Evolutionary conservation across 2,329 filamentous ascomycete species (phyloP), one percentile per base, ranked within the genome.

Genomic region (Blastomyces percursus): DNA sequence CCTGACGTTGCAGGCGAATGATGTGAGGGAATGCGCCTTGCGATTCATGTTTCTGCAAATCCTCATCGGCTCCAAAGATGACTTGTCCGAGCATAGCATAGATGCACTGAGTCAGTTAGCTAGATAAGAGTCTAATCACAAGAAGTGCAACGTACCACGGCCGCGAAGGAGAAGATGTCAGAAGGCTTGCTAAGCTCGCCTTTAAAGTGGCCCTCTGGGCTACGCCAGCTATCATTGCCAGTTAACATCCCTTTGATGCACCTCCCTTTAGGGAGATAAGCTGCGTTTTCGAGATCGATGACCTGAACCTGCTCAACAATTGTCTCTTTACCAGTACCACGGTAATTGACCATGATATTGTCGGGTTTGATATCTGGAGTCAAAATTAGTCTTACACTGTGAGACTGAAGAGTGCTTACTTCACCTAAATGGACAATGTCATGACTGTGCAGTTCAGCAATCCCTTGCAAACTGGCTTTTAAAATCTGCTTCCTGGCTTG

Each of bases 31-130:
- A 61, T 59, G 71, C 72, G 59, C 76, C 72, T 30, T 74, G 70
- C 42, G 76, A 73, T 62, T 71, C 66, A 68, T 72, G 67, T 68
- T 73, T 64, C 63, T 67, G 42, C 67, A 74, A 66, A 68, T 73
- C 71, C 52, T 73, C 69, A 35, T 74, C 69, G 61, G 70, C 71
- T 61, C 71, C 73, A 64, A 79, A 77, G 64, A 79, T 74, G 44
- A 78, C 74, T 60, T 71, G 69, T 66, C 75, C 73, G 2, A 76
- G 71, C 60, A 79, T 69, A 48, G 78, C 75, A 66, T 79, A 80
- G 57, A 81, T 78, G 67, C 76, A 79, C 75, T 78, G 59, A 62
- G 46, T 44, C 16, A 35, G 57, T 66, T 65, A 63, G 56, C 60
- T 71, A 32, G 58, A 56, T 8, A 62, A 12, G 44, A 56, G 44